phyloP scores from a whole-genome alignment of 495 filamentous ascomycete genomes.

The Tuber melanosporum region DNA sequence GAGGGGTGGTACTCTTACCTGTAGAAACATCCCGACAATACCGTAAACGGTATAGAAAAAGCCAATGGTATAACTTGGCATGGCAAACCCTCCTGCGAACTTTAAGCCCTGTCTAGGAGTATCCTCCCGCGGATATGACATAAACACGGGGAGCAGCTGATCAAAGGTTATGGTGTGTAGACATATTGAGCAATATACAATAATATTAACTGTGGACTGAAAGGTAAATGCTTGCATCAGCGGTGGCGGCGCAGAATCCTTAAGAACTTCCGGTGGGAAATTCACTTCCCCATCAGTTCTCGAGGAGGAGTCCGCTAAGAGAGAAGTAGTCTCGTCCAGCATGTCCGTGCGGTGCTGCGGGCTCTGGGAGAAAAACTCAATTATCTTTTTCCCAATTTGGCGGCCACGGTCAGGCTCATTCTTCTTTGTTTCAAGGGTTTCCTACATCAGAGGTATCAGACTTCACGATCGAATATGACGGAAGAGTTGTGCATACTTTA shows the following conservation, averaged over 20 bases:
- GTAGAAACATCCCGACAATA: conserved; percentile 60
- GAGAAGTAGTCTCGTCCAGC: conserved; percentile 34
- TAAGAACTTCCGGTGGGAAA: background rate
- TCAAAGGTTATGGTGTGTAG: conserved; percentile 71
- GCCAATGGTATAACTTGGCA: conserved; percentile 62
- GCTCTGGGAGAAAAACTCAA: conserved; percentile 41
- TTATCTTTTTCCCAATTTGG: conserved; percentile 46
- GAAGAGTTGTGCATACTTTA: conserved; percentile 41
- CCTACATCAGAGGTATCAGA: conserved; percentile 30
- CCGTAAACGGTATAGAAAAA: conserved; percentile 64
- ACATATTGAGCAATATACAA: conserved; percentile 53
- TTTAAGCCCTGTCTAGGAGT: conserved; percentile 47
- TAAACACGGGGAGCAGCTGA: conserved; percentile 64
- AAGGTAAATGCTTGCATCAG: conserved; percentile 63
- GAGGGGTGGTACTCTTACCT: conserved; percentile 40
- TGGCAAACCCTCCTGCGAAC: conserved; percentile 67
- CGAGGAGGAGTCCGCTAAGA: conserved; percentile 25
- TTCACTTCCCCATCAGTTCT: conserved; percentile 41
- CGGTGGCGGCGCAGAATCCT: conserved; percentile 44
- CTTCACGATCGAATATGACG: background rate
- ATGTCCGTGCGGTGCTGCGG: conserved; percentile 41
- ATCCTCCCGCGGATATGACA: conserved; percentile 58
- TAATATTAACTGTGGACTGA: conserved; percentile 69
- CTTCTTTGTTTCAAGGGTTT: conserved; percentile 52
- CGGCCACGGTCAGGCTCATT: conserved; percentile 51